Conservation (phyloP, 768 basidiomycete genomes). For the Panus rudis region DNA sequence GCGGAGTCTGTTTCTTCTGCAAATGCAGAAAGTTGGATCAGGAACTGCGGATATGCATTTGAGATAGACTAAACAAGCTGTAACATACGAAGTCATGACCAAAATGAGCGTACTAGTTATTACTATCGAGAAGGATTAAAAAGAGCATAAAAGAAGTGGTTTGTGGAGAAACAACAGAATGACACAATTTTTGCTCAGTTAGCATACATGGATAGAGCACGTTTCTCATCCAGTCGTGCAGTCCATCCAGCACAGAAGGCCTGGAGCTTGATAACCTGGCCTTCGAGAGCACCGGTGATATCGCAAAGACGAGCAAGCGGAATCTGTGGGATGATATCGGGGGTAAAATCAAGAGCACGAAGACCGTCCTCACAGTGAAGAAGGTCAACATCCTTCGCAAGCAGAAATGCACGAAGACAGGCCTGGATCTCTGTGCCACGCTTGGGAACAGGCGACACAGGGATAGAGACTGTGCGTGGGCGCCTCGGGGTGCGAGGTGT, state of each 20-base stretch:
- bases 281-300: not conserved
- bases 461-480: too few relatives aligned
- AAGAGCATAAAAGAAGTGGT: not conserved
- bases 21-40: constrained; percentile 4
- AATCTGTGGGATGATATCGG: not conserved
- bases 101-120: not conserved
- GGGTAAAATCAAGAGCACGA: not conserved
- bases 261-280: not conserved
- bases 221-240: not conserved
- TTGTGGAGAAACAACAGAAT: not conserved
- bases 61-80: not conserved
- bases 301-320: not conserved
- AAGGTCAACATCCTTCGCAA: not conserved
- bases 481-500: too few relatives aligned
- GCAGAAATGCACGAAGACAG: constrained; percentile 11
- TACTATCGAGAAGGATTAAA: not conserved
- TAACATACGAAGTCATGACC: not conserved
- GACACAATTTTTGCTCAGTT: not conserved
- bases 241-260: not conserved
- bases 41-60: not conserved
- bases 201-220: not conserved
- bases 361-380: not conserved
- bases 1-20: not conserved
- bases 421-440: too few relatives aligned
- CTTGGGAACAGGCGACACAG: too few relatives aligned